phyloP scores from a whole-genome alignment of 1,139 yeast genomes.

The Kodamaea arcana region DNA sequence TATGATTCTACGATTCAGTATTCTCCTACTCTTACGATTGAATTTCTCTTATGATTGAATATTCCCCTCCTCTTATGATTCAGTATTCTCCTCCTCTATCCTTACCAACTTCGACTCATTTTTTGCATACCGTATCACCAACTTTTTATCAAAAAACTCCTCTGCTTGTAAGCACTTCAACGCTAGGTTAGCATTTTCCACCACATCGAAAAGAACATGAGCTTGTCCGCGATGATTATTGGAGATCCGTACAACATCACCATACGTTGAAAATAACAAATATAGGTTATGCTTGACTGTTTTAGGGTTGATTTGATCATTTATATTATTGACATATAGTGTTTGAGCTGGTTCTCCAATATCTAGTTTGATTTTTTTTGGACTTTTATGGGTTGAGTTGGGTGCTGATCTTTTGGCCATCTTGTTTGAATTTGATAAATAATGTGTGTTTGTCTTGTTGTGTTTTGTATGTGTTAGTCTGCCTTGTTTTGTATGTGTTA shows the following conservation, averaged over 20 bases:
- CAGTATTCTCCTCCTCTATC: neutral
- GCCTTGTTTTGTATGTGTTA: no score
- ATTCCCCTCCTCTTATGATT: no score
- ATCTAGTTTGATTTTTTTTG: constrained; percentile 11
- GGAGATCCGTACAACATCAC: constrained; percentile 57
- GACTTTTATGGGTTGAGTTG: neutral
- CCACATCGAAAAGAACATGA: constrained; percentile 53
- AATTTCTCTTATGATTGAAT: no score
- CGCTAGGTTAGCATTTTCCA: constrained; percentile 53
- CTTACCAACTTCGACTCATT: constrained; percentile 24
- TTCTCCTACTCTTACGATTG: no score
- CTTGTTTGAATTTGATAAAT: neutral
- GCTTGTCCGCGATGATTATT: constrained; percentile 71
- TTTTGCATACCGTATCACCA: constrained; percentile 48
- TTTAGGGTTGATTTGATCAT: constrained; percentile 52
- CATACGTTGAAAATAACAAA: constrained; percentile 61
- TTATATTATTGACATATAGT: constrained; percentile 60
- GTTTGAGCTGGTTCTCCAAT: constrained; percentile 38
- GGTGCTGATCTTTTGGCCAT: neutral
- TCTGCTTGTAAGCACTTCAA: constrained; percentile 45
- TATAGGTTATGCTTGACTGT: constrained; percentile 53
- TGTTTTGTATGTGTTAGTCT: no score
- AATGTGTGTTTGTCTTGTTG: no score
- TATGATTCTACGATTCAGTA: no score
- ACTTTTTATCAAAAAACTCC: constrained; percentile 52